Evolutionary conservation across 345 rosid genomes (phyloP).

Genomic region (Brassica cretica): DNA sequence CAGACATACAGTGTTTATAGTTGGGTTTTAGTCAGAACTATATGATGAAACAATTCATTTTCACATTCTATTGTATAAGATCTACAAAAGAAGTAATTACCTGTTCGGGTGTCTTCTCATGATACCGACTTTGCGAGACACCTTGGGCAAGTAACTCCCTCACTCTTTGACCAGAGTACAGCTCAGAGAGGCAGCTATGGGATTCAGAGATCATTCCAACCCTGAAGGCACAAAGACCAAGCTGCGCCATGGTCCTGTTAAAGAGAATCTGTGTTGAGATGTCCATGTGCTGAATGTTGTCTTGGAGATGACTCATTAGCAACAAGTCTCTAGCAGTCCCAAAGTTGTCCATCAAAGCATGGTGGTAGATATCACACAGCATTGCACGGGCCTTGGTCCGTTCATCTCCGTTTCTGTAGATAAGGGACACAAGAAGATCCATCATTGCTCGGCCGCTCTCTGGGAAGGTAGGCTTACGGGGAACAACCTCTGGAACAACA

Average conservation of each 20-base stretch:
- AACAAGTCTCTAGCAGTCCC: slow-evolving; percentile 75
- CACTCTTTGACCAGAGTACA: slow-evolving; percentile 91
- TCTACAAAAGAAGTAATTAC: too few species aligned
- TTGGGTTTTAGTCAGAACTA: neutral
- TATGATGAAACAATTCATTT: neutral
- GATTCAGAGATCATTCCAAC: slow-evolving; percentile 74
- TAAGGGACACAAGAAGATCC: slow-evolving; percentile 84
- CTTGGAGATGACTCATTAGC: slow-evolving; percentile 94
- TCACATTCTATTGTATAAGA: neutral
- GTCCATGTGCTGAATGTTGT: slow-evolving; percentile 84
- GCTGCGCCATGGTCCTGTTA: slow-evolving; percentile 95
- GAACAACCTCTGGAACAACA: slow-evolving; percentile 70
- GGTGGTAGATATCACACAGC: slow-evolving; percentile 96
- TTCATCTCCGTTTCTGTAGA: slow-evolving; percentile 90
- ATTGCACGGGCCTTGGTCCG: slow-evolving; percentile 96
- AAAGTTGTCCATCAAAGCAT: slow-evolving; percentile 80
- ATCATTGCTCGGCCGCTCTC: slow-evolving; percentile 85
- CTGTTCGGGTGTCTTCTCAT: slow-evolving; percentile 98
- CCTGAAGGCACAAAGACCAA: slow-evolving; percentile 91
- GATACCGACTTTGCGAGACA: slow-evolving; percentile 84
- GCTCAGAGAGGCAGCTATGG: slow-evolving; percentile 86
- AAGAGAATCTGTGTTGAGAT: slow-evolving; percentile 91
- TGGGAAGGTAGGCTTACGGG: slow-evolving; percentile 85
- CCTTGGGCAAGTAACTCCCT: slow-evolving; percentile 98
- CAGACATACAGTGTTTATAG: too few species aligned